phyloP scores from a whole-genome alignment of 768 basidiomycete species.

The Russula abietina region DNA sequence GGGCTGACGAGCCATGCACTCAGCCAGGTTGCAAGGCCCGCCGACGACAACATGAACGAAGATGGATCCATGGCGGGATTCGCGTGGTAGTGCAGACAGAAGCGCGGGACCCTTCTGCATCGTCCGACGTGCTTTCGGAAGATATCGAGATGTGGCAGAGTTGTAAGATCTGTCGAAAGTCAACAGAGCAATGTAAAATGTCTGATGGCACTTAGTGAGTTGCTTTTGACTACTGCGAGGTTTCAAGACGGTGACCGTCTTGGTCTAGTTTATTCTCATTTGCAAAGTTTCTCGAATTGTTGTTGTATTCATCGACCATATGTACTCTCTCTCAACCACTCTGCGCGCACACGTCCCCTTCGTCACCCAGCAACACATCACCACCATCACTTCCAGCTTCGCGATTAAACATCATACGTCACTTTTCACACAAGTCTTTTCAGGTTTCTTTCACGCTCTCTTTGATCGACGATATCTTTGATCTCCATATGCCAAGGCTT shows the following conservation, averaged over 20 bases:
- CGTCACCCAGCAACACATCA: slow-evolving; percentile 17
- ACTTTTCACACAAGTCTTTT: slow-evolving; percentile 36
- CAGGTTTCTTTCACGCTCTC: slow-evolving; percentile 44
- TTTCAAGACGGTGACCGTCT: slow-evolving; percentile 29
- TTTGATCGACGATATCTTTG: slow-evolving; percentile 50
- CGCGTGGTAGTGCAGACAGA: slow-evolving; percentile 9
- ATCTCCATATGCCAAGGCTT: slow-evolving; percentile 53
- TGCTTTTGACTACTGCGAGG: slow-evolving; percentile 38
- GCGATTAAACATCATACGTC: slow-evolving; percentile 37
- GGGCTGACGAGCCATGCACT: slow-evolving; percentile 35
- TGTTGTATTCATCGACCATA: slow-evolving; percentile 30
- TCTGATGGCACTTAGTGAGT: slow-evolving; percentile 50
- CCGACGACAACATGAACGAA: slow-evolving; percentile 18
- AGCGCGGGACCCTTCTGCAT: background rate
- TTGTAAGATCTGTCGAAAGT: slow-evolving; percentile 43
- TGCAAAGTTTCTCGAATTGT: slow-evolving; percentile 34
- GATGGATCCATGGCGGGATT: slow-evolving; percentile 21
- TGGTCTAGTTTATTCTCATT: slow-evolving; percentile 39
- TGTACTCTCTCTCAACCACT: slow-evolving; percentile 26
- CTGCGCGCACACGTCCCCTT: slow-evolving; percentile 20
- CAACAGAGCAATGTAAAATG: slow-evolving; percentile 35
- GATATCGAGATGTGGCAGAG: slow-evolving; percentile 43
- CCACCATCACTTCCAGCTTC: slow-evolving; percentile 27
- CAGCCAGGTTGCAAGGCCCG: slow-evolving; percentile 31
- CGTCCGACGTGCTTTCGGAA: slow-evolving; percentile 18